Evolutionary conservation across 2,329 filamentous ascomycete genomes (phyloP).

Genomic region (Penicillium rolfsii): DNA sequence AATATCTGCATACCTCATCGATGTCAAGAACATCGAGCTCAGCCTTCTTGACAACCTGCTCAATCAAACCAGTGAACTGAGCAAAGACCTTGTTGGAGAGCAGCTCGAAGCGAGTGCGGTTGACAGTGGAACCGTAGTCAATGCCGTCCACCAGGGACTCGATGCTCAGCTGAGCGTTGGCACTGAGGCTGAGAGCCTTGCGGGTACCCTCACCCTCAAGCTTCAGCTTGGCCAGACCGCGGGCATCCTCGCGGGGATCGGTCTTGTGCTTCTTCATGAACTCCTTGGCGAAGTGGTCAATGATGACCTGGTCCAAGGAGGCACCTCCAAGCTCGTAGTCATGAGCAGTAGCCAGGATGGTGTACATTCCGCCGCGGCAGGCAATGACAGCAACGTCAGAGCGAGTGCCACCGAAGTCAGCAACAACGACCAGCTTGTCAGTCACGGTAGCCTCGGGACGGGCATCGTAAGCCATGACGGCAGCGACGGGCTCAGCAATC

Average conservation of each 20-base stretch:
- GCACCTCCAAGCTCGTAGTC: slow-evolving; percentile 92
- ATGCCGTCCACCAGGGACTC: slow-evolving; percentile 87
- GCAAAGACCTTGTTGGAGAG: slow-evolving; percentile 83
- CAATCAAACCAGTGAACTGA: slow-evolving; percentile 82
- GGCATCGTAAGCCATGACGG: slow-evolving; percentile 88
- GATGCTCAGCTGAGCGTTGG: slow-evolving; percentile 87
- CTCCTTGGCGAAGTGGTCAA: slow-evolving; percentile 98
- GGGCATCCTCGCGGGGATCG: slow-evolving; percentile 80
- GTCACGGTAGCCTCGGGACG: slow-evolving; percentile 71
- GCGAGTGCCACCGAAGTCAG: slow-evolving; percentile 88
- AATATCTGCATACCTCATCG: slow-evolving; percentile 61
- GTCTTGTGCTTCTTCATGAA: slow-evolving; percentile 96
- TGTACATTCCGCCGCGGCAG: slow-evolving; percentile 94
- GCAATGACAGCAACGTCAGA: slow-evolving; percentile 90
- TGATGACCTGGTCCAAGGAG: slow-evolving; percentile 84
- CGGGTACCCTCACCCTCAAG: slow-evolving; percentile 89
- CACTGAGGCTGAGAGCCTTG: slow-evolving; percentile 86
- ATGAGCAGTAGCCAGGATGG: slow-evolving; percentile 86
- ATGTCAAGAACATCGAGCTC: slow-evolving; percentile 89
- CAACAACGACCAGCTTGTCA: slow-evolving; percentile 90
- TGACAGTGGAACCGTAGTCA: slow-evolving; percentile 90
- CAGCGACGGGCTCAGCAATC: slow-evolving; percentile 87
- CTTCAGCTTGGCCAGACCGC: slow-evolving; percentile 87
- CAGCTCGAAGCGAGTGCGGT: slow-evolving; percentile 90
- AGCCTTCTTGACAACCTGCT: slow-evolving; percentile 85